phyloP scores from a whole-genome alignment of 208 protist species.

The Wallacemonas sp. region DNA sequence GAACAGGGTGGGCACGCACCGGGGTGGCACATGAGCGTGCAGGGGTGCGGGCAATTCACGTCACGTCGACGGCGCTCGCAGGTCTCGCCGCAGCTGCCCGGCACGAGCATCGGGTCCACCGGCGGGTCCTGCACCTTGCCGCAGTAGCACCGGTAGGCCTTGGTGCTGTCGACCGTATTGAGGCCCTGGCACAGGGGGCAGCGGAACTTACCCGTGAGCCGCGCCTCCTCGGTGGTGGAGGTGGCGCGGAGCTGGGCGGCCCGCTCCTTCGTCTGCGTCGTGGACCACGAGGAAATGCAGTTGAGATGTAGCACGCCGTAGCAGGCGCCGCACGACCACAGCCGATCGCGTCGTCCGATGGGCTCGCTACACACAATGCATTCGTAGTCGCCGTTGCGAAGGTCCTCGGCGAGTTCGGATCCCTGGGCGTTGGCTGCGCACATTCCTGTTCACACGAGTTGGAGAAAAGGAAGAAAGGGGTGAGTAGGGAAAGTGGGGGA shows the following conservation, averaged over 20 bases:
- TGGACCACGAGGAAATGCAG: constrained; percentile 67
- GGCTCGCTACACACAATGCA: constrained; percentile 73
- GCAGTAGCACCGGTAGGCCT: constrained; percentile 74
- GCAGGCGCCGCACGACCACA: constrained; percentile 72
- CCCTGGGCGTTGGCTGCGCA: background rate
- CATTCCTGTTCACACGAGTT: background rate
- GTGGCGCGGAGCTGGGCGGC: constrained; percentile 35
- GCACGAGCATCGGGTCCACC: constrained; percentile 67
- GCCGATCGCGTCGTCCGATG: constrained; percentile 40
- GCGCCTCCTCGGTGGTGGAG: constrained; percentile 4
- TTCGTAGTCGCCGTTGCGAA: constrained; percentile 55
- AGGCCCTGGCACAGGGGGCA: constrained; percentile 75
- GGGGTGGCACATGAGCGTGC: constrained; percentile 81
- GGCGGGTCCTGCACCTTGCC: constrained; percentile 61
- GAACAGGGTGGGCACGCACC: constrained; percentile 76
- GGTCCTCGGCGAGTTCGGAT: constrained; percentile 44
- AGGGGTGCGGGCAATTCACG: constrained; percentile 64
- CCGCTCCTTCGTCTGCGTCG: constrained; percentile 47
- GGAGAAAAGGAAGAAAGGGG: constrained; percentile 15
- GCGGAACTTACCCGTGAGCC: constrained; percentile 44
- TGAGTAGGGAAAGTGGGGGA: background rate
- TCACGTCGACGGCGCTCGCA: constrained; percentile 64
- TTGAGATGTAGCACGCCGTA: constrained; percentile 75
- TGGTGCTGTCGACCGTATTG: constrained; percentile 20
- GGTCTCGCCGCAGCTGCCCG: constrained; percentile 74